Percentiles rank a stretch among this genome's conserved stretches.
phyloP scores from a whole-genome alignment of 371 early-diverging fungal species.

The Zychaea mexicana region DNA sequence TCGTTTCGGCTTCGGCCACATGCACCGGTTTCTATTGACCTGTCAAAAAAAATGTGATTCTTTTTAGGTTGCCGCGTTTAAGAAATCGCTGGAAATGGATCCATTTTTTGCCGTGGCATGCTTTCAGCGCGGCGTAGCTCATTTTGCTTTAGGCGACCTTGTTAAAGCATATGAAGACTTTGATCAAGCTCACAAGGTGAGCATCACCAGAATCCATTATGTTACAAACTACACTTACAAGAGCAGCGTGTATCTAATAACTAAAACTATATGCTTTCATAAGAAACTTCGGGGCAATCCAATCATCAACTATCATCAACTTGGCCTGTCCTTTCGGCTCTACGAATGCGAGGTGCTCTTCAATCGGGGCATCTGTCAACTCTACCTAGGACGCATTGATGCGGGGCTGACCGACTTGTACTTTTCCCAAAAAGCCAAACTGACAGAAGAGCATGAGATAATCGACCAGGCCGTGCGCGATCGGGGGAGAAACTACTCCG shows the following conservation, averaged over 20 bases:
- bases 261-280: not conserved
- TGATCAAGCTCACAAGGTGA: slow-evolving; percentile 65
- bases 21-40: not conserved
- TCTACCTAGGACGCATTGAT: slow-evolving; percentile 73
- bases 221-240: no score
- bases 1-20: no score
- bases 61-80: slow-evolving; percentile 79
- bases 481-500: slow-evolving; percentile 69
- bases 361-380: slow-evolving; percentile 87
- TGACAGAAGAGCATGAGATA: slow-evolving; percentile 72
- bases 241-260: no score
- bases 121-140: slow-evolving; percentile 88
- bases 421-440: slow-evolving; percentile 68
- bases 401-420: slow-evolving; percentile 76
- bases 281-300: slow-evolving; percentile 88
- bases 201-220: not conserved
- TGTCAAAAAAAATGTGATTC: no score
- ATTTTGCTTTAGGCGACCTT: slow-evolving; percentile 65
- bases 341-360: slow-evolving; percentile 87
- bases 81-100: slow-evolving; percentile 77
- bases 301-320: slow-evolving; percentile 93
- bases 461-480: slow-evolving; percentile 74
- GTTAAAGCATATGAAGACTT: slow-evolving; percentile 72
- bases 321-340: slow-evolving; percentile 87
- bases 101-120: slow-evolving; percentile 89